Evolutionary conservation across 2,329 filamentous ascomycete genomes (phyloP).

Genomic region (Ilyonectria destructans): DNA sequence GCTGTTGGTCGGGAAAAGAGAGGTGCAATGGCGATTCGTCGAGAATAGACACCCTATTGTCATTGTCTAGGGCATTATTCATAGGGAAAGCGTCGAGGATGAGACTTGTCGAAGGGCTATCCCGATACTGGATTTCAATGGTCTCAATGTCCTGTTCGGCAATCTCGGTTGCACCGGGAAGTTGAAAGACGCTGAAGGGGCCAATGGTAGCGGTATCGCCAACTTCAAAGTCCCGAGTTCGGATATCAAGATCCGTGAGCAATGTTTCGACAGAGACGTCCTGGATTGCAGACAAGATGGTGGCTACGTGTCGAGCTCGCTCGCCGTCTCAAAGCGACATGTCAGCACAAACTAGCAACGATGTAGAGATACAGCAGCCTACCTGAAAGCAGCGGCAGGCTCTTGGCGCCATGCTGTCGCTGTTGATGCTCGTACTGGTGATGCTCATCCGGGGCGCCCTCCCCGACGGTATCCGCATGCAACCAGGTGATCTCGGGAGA

Average conservation of each 20-base stretch:
- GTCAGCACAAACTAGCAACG: background rate
- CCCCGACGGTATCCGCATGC: conserved; percentile 19
- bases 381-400: conserved; percentile 16
- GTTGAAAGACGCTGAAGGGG: conserved; percentile 2
- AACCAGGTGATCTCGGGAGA: conserved; percentile 25
- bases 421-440: conserved; percentile 24
- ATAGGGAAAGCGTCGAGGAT: background rate
- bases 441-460: conserved; percentile 6
- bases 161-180: background rate
- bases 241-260: conserved; percentile 10
- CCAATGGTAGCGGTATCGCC: conserved; percentile 2
- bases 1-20: background rate
- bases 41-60: background rate
- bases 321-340: conserved; percentile 2
- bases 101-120: background rate
- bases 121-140: background rate
- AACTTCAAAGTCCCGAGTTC: background rate
- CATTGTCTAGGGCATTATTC: background rate
- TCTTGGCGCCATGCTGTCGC: conserved; percentile 23
- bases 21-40: background rate
- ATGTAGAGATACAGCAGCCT: background rate
- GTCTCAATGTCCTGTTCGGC: background rate
- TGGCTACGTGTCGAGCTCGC: conserved; percentile 14
- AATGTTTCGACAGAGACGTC: background rate
- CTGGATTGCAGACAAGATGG: conserved; percentile 7